Evolutionary conservation across 1,139 yeast genomes (phyloP).

Genomic region (Schwanniomyces etchellsii): DNA sequence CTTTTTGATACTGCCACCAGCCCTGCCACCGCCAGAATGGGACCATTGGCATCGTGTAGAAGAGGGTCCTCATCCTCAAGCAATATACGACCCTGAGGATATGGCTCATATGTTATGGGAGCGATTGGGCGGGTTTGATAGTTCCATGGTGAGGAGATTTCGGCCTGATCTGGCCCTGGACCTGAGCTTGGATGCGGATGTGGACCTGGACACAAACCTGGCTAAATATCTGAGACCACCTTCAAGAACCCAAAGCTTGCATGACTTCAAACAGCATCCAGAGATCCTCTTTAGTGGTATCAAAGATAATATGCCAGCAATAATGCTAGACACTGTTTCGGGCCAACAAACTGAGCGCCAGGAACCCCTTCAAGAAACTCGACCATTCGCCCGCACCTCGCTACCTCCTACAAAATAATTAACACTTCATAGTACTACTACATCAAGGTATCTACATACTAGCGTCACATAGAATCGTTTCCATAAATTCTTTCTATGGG

Average conservation of each 20-base stretch:
- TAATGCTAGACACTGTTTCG: slow-evolving; percentile 24
- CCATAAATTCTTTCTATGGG: too few relatives aligned
- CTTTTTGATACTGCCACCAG: slow-evolving; percentile 42
- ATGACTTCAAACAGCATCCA: slow-evolving; percentile 16
- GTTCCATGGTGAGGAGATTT: slow-evolving; percentile 28
- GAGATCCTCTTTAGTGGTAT: slow-evolving; percentile 35
- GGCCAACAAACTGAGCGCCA: not conserved
- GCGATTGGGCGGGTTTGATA: slow-evolving; percentile 35
- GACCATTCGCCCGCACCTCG: too few relatives aligned
- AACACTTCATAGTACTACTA: too few relatives aligned
- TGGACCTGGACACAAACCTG: slow-evolving; percentile 23
- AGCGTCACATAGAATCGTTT: too few relatives aligned
- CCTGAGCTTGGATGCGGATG: slow-evolving; percentile 5
- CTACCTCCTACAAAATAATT: too few relatives aligned
- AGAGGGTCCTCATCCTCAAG: slow-evolving; percentile 35
- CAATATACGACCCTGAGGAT: slow-evolving; percentile 36
- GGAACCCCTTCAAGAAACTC: too few relatives aligned
- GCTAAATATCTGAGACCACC: too few relatives aligned
- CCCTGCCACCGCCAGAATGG: slow-evolving; percentile 46
- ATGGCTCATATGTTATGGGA: slow-evolving; percentile 42
- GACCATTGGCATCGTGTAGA: slow-evolving; percentile 39
- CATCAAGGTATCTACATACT: too few relatives aligned
- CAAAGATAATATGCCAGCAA: slow-evolving; percentile 33
- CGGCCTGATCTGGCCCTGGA: slow-evolving; percentile 12
- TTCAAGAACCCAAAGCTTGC: too few relatives aligned